These are phyloP conservation scores for Picea sitchensis DNA, from an alignment of 75 land plant genomes.

Conservation along the genomic window DNA sequence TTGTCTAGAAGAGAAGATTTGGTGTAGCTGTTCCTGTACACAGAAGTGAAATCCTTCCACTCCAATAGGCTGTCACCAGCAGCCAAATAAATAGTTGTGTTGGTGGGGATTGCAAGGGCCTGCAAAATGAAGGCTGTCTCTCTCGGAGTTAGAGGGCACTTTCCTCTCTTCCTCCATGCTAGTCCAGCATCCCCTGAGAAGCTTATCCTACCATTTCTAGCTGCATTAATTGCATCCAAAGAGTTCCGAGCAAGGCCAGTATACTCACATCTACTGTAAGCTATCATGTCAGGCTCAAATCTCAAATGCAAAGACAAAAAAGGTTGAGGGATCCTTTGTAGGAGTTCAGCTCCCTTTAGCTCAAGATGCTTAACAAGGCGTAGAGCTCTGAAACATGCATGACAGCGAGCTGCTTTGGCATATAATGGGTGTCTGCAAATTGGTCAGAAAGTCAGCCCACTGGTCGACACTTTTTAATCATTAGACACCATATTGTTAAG, in stretches of 20 bases:
- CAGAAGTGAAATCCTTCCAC: slow-evolving; percentile 51
- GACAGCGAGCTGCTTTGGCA: slow-evolving; percentile 81
- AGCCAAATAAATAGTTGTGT: slow-evolving; percentile 74
- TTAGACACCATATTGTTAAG: not conserved
- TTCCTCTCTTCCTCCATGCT: slow-evolving; percentile 81
- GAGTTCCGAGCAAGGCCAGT: slow-evolving; percentile 54
- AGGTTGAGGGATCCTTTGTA: slow-evolving; percentile 75
- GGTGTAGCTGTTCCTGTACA: slow-evolving; percentile 55
- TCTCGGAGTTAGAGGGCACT: slow-evolving; percentile 84
- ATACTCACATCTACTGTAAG: slow-evolving; percentile 83
- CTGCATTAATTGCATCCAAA: slow-evolving; percentile 58
- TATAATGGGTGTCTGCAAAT: slow-evolving; percentile 54
- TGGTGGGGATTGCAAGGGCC: slow-evolving; percentile 59
- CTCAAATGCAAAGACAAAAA: slow-evolving; percentile 84
- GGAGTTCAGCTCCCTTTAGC: slow-evolving; percentile 42
- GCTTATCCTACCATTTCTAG: slow-evolving; percentile 54
- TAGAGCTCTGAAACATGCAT: slow-evolving; percentile 77
- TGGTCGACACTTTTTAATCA: not conserved
- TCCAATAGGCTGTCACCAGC: slow-evolving; percentile 89
- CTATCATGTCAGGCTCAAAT: slow-evolving; percentile 97
- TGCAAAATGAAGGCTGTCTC: slow-evolving; percentile 78
- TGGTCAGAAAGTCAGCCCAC: not conserved
- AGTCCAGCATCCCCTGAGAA: slow-evolving; percentile 59
- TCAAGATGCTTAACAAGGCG: slow-evolving; percentile 65
- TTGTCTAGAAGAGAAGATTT: slow-evolving; percentile 56